Percentiles rank a stretch among this genome's conserved stretches.
These are phyloP conservation scores for Cylindrodendrum hubeiense DNA, from an alignment of 2,329 filamentous ascomycete species.

Conservation along the genomic window DNA sequence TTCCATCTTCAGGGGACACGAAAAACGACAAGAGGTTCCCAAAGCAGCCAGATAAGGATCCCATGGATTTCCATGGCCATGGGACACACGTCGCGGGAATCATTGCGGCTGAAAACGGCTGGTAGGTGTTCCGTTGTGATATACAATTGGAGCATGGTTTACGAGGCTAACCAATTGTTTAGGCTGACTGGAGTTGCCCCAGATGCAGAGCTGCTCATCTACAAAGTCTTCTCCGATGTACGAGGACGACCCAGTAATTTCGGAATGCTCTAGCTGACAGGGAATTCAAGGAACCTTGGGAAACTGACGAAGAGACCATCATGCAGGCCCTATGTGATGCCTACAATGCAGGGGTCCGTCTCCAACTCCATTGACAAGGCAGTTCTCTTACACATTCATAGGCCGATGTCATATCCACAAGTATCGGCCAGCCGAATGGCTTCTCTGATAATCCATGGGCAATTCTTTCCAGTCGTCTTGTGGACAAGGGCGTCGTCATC, in stretches of 20 bases:
- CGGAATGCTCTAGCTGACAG: not conserved
- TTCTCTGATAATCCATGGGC: constrained; percentile 58
- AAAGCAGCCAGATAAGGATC: constrained; percentile 51
- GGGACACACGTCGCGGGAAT: constrained; percentile 61
- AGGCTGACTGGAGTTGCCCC: constrained; percentile 60
- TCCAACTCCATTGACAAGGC: not conserved
- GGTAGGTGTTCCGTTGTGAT: too few relatives aligned
- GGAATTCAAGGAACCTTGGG: constrained; percentile 42
- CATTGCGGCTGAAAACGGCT: constrained; percentile 58
- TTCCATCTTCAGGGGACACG: constrained; percentile 42
- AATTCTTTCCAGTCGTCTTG: constrained; percentile 54
- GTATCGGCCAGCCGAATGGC: constrained; percentile 54
- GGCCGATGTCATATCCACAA: constrained; percentile 60
- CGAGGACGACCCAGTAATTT: not conserved
- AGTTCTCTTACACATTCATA: constrained; percentile 21
- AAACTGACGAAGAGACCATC: constrained; percentile 50
- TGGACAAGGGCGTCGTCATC: constrained; percentile 60
- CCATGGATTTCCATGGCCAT: constrained; percentile 51
- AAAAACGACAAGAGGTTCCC: constrained; percentile 46
- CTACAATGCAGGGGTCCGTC: constrained; percentile 49
- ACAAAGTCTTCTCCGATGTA: constrained; percentile 57
- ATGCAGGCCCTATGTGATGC: constrained; percentile 53
- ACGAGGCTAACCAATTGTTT: constrained; percentile 7
- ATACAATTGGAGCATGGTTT: not conserved
- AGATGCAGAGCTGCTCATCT: constrained; percentile 57